These are phyloP conservation scores for Globisporangium cylindrosporum DNA, from an alignment of 352 stramenopile species.

Conservation along the genomic window DNA sequence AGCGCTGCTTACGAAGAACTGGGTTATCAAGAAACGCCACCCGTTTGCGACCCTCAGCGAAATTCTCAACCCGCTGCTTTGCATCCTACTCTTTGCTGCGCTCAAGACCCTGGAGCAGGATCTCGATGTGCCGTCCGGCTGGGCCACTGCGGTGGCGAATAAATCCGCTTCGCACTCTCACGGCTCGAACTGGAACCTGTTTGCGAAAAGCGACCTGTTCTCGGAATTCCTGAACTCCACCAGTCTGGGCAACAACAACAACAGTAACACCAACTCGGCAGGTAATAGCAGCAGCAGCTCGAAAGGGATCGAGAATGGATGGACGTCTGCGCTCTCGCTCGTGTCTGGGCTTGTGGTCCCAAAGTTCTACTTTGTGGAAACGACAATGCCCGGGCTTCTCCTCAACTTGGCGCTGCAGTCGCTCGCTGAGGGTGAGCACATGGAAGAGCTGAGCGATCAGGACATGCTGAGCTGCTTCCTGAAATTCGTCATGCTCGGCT, in stretches of 20 bases:
- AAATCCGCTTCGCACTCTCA: constrained; percentile 20
- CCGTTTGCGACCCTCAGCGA: constrained; percentile 60
- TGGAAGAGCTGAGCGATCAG: constrained; percentile 37
- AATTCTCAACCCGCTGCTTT: constrained; percentile 62
- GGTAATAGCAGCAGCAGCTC: not conserved
- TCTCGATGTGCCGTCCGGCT: constrained; percentile 46
- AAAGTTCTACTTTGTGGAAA: constrained; percentile 66
- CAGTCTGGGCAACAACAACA: constrained; percentile 13
- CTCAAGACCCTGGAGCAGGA: constrained; percentile 62
- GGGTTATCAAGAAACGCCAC: constrained; percentile 65
- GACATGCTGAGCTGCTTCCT: constrained; percentile 42
- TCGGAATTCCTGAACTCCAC: constrained; percentile 14
- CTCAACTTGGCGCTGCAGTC: constrained; percentile 49
- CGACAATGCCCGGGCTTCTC: constrained; percentile 58
- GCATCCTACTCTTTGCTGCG: constrained; percentile 66
- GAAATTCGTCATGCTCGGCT: constrained; percentile 50
- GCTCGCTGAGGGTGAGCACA: constrained; percentile 37
- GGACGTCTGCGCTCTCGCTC: constrained; percentile 33
- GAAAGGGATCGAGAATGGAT: not conserved
- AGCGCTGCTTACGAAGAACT: constrained; percentile 74
- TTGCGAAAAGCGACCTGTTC: constrained; percentile 27
- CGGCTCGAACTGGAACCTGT: constrained; percentile 50
- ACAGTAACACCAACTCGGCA: not conserved
- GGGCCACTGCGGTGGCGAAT: constrained; percentile 35
- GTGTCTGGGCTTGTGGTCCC: constrained; percentile 34